Conservation (phyloP, 257 asterid species). For the Catharanthus roseus region DNA sequence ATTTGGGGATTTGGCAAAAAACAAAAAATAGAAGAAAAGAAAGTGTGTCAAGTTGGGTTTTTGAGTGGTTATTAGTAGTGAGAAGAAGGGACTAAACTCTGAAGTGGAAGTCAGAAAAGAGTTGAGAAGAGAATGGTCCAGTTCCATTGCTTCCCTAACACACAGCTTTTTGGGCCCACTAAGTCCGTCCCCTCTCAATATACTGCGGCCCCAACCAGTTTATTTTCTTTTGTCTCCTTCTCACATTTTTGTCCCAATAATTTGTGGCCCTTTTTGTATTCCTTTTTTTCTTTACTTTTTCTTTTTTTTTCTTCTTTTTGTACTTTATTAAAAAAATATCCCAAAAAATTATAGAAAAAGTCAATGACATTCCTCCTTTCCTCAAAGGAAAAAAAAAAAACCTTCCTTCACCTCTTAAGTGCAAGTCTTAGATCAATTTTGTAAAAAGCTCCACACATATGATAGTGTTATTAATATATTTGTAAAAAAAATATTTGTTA, state of each 20-base stretch:
- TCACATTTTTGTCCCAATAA: constrained; percentile 6
- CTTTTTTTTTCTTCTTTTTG: too few relatives aligned
- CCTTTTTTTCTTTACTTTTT: neutral
- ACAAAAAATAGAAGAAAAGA: too few relatives aligned
- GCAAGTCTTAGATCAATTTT: neutral
- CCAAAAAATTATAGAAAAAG: neutral
- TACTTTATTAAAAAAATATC: neutral
- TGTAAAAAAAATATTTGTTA: too few relatives aligned
- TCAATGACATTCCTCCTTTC: neutral
- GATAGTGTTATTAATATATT: too few relatives aligned
- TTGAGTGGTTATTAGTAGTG: too few relatives aligned
- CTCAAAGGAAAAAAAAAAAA: too few relatives aligned
- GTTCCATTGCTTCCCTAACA: neutral
- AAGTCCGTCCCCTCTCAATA: neutral
- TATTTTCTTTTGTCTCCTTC: constrained; percentile 12
- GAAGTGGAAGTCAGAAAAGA: neutral
- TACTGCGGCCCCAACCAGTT: constrained; percentile 19
- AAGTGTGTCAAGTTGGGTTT: too few relatives aligned
- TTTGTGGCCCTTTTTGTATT: neutral
- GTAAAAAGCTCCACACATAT: too few relatives aligned
- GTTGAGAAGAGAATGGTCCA: neutral
- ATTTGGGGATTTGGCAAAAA: too few relatives aligned
- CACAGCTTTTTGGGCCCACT: constrained; percentile 15
- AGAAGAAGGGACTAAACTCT: neutral
- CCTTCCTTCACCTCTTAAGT: neutral